Evolutionary conservation across 106 monocot species (phyloP).

Genomic region (Phalaenopsis equestris): DNA sequence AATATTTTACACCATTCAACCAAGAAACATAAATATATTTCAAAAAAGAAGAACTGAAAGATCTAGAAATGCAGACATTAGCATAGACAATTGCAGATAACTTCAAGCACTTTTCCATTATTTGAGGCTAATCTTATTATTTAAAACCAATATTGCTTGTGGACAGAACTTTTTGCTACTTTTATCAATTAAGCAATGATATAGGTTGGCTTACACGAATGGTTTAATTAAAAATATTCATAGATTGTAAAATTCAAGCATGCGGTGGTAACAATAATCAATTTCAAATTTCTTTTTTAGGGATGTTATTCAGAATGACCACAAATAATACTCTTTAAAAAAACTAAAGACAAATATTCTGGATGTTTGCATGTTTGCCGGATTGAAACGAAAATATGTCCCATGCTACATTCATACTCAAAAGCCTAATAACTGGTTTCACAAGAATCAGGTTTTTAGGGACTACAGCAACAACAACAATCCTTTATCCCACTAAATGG

Average conservation of each 20-base stretch:
- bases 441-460: not conserved
- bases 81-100: not conserved
- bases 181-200: too few relatives aligned
- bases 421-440: not conserved
- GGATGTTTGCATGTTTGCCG: not conserved
- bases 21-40: not conserved
- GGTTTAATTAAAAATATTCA: too few relatives aligned
- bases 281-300: too few relatives aligned
- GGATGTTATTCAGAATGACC: too few relatives aligned
- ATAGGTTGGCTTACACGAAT: too few relatives aligned
- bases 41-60: not conserved
- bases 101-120: not conserved
- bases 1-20: not conserved
- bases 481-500: too few relatives aligned
- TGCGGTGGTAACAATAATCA: too few relatives aligned
- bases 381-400: not conserved
- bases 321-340: too few relatives aligned
- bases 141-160: not conserved
- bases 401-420: not conserved
- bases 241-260: too few relatives aligned
- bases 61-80: not conserved
- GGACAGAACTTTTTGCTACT: too few relatives aligned
- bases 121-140: not conserved
- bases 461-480: not conserved
- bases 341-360: not conserved